These are phyloP conservation scores for Drechslera avenae DNA, from an alignment of 2,329 filamentous ascomycete species.

Conservation along the genomic window DNA sequence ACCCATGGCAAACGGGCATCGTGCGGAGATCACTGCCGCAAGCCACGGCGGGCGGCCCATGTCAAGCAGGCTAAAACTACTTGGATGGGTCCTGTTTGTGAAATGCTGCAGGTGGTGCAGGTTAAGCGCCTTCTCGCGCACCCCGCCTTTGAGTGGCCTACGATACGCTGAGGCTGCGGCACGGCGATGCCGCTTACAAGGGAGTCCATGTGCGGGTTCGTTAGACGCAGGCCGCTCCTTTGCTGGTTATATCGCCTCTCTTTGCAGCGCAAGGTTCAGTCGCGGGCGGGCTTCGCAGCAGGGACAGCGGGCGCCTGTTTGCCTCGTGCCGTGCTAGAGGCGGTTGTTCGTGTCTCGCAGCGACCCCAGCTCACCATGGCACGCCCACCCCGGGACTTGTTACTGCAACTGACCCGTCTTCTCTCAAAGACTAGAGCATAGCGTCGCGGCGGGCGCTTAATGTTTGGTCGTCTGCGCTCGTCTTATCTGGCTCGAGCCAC, in stretches of 20 bases:
- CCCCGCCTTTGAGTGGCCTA: slow-evolving; percentile 22
- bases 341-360: slow-evolving; percentile 20
- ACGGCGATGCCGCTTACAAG: slow-evolving; percentile 26
- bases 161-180: slow-evolving; percentile 31
- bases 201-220: slow-evolving; percentile 16
- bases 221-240: slow-evolving; percentile 38
- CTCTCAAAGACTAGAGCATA: slow-evolving; percentile 17
- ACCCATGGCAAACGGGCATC: slow-evolving; percentile 23
- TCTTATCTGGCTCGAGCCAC: slow-evolving; percentile 26
- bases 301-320: slow-evolving; percentile 25
- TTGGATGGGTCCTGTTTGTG: slow-evolving; percentile 23
- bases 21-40: slow-evolving; percentile 22
- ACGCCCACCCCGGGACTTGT: slow-evolving; percentile 4
- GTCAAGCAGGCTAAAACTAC: slow-evolving; percentile 15
- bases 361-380: slow-evolving; percentile 1
- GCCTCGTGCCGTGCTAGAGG: slow-evolving; percentile 16
- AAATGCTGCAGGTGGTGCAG: slow-evolving; percentile 16
- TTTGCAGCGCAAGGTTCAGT: slow-evolving; percentile 14
- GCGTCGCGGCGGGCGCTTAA: slow-evolving; percentile 28
- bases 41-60: slow-evolving; percentile 18
- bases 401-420: slow-evolving; percentile 13
- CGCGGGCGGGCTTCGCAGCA: slow-evolving; percentile 20
- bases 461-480: slow-evolving; percentile 22
- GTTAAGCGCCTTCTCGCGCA: slow-evolving; percentile 18
- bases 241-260: slow-evolving; percentile 31